Evolutionary conservation across 768 basidiomycete species (phyloP).

Genomic region (Pulveroboletus sp.): DNA sequence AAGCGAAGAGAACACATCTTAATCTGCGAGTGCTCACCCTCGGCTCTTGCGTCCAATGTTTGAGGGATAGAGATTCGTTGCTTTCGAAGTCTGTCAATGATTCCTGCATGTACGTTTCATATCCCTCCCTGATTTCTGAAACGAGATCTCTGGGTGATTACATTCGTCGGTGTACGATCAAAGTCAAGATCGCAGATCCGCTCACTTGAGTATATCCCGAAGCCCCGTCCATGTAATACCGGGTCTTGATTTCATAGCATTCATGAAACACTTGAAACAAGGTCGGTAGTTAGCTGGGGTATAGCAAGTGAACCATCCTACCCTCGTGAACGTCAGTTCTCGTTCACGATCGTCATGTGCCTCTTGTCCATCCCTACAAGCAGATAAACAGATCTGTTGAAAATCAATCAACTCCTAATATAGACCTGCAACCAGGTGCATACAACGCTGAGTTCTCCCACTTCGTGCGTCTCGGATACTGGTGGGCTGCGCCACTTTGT

Average conservation of each 20-base stretch:
- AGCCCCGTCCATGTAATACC: slow-evolving; percentile 21
- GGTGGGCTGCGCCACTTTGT: slow-evolving; percentile 4
- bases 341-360: slow-evolving; percentile 22
- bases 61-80: neutral
- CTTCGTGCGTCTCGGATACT: neutral
- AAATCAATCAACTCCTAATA: neutral
- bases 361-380: slow-evolving; percentile 24
- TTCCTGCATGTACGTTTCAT: slow-evolving; percentile 1
- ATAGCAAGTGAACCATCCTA: neutral
- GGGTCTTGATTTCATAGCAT: slow-evolving; percentile 7
- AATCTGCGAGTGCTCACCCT: slow-evolving; percentile 15
- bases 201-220: slow-evolving; percentile 16
- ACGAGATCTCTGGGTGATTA: slow-evolving; percentile 8
- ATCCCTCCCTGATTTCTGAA: slow-evolving; percentile 11
- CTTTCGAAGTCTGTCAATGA: neutral
- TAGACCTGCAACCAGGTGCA: neutral
- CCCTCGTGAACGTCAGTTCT: slow-evolving; percentile 25
- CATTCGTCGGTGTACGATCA: neutral
- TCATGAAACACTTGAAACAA: slow-evolving; percentile 17
- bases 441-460: slow-evolving; percentile 21
- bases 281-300: neutral
- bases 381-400: slow-evolving; percentile 24
- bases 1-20: neutral
- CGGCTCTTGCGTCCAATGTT: slow-evolving; percentile 15
- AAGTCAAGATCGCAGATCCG: neutral